These are phyloP conservation scores for Pouteria glomerata DNA, from an alignment of 148 eudicot genomes.

Conservation along the genomic window DNA sequence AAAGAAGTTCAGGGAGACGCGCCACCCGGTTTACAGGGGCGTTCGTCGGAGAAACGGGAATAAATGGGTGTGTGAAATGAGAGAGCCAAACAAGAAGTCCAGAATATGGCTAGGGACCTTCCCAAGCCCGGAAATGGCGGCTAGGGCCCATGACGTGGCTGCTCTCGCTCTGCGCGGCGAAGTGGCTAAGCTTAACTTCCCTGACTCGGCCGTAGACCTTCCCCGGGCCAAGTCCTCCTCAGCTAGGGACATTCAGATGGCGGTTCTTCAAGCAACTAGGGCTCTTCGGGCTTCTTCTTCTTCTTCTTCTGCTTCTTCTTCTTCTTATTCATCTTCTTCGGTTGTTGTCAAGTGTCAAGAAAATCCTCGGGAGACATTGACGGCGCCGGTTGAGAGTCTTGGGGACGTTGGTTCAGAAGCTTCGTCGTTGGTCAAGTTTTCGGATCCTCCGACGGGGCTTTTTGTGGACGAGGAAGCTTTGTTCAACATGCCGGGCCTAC, in stretches of 20 bases:
- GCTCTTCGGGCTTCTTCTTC: neutral
- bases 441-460: neutral
- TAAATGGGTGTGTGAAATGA: conserved; percentile 68
- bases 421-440: no score
- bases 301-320: neutral
- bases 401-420: no score
- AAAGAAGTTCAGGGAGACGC: conserved; percentile 51
- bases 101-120: conserved; percentile 69
- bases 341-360: neutral
- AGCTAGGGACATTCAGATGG: conserved; percentile 41
- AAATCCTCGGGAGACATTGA: no score
- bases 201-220: conserved; percentile 32
- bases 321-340: neutral
- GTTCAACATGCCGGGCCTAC: conserved; percentile 55
- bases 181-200: conserved; percentile 39
- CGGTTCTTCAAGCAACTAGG: conserved; percentile 43
- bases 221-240: conserved; percentile 43
- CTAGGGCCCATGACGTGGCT: conserved; percentile 67
- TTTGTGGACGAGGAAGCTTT: conserved; percentile 63
- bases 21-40: conserved; percentile 52
- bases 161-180: conserved; percentile 47
- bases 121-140: conserved; percentile 50
- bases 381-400: no score
- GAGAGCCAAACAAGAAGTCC: conserved; percentile 53
- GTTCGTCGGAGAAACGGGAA: conserved; percentile 40